These are phyloP conservation scores for Flaveria robusta DNA, from an alignment of 129 eudicot species.

Conservation along the genomic window DNA sequence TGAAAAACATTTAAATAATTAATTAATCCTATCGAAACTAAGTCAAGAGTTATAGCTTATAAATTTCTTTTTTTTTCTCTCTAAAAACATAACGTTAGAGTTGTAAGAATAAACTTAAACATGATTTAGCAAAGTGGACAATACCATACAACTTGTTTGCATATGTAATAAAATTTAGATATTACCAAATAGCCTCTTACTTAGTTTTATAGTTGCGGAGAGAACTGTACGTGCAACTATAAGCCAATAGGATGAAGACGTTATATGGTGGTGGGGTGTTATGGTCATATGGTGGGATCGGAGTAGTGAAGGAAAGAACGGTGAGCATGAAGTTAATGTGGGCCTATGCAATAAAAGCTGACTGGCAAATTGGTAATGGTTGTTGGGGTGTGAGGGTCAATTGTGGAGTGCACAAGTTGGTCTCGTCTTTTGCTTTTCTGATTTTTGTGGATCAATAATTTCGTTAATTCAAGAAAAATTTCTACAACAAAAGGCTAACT, in stretches of 20 bases:
- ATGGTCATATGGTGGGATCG: background rate
- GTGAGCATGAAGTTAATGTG: background rate
- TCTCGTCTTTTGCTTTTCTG: background rate
- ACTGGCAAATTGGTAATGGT: background rate
- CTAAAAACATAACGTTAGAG: too few species aligned
- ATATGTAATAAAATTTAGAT: background rate
- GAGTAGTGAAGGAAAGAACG: background rate
- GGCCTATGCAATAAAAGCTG: background rate
- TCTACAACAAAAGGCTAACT: too few species aligned
- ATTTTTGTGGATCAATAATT: background rate
- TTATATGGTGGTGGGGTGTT: constrained; percentile 1
- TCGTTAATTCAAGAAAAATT: background rate
- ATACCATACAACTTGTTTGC: too few species aligned
- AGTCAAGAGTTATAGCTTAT: too few species aligned
- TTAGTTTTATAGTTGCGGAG: too few species aligned
- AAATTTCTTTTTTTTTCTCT: too few species aligned
- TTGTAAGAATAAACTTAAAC: too few species aligned
- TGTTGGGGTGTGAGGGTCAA: constrained; percentile 8
- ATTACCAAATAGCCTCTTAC: too few species aligned
- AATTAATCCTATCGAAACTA: too few species aligned
- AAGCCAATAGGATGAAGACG: background rate
- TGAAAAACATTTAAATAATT: too few species aligned
- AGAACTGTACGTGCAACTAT: too few species aligned
- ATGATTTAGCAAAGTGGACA: background rate
- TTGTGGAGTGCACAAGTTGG: constrained; percentile 13